Evolutionary conservation across 2,329 filamentous ascomycete species (phyloP), one percentile per base, ranked within the genome.

Genomic region (Penicillium verrucosum): DNA sequence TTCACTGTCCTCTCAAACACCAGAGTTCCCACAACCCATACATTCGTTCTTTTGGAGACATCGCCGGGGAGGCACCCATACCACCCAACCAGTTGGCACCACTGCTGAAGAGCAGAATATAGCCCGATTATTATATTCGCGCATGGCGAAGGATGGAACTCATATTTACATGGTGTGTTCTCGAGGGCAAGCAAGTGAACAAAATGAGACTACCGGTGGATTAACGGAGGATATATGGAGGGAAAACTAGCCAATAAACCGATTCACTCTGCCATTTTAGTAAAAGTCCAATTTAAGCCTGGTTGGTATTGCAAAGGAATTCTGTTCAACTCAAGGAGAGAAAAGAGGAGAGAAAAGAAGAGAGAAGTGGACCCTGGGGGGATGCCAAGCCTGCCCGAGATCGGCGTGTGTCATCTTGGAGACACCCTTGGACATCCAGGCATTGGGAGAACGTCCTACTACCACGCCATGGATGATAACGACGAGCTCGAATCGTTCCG

Each of bases 401-500:
- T 46, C 30, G 8, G 29, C 12, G 5, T 21, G 43, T 45, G 44
- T 44, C 42, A 44, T 18, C 12, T 46, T 7, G 9, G 16, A 37
- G 8, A 37, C 34, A 36, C 16, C 32, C 16, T 9, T 30, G 29
- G 10, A 30, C 29, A 32, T 12, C 30, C 30, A 30, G 11, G 10
- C 29, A 32, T 32, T 32, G 30, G 11, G 30, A 34, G 36, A 38
- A 38, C n/a, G 9, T 21, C 9, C n/a, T 48, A 30, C 47, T 41
- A 41, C 51, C 42, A 54, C 52, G 70, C 58, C 42, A 78, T 77
- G 75, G 70, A 68, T 36, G 73, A 78, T 63, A 81, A 85, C 70
- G 81, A 87, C 49, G 92, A 96, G 73, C 84, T 97, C 58, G 90
- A 96, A 74, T 87, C 84, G 44, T 97, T 97, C 76, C 87, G 93